Evolutionary conservation across 768 basidiomycete species (phyloP).

Genomic region (Rhizopogon vesiculosus): DNA sequence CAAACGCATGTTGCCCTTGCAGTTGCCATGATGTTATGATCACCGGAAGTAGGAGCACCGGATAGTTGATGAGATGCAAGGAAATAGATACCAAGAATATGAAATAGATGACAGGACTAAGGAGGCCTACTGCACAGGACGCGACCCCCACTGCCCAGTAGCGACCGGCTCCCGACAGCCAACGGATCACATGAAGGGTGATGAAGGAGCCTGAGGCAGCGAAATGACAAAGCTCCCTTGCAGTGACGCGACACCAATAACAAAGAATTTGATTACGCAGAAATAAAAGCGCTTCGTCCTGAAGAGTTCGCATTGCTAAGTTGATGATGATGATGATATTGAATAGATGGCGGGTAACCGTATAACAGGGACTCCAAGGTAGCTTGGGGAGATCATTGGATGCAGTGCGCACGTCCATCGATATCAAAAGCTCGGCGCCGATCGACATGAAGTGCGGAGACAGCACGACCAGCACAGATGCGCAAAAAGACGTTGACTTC

Average conservation of each 20-base stretch:
- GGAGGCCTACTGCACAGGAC: too few relatives aligned
- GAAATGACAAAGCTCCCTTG: background rate
- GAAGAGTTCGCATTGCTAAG: background rate
- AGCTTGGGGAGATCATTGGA: background rate
- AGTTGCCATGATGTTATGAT: constrained; percentile 1
- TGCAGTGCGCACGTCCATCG: background rate
- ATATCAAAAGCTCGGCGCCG: background rate
- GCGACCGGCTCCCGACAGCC: background rate
- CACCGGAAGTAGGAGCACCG: background rate
- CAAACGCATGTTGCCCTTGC: constrained; percentile 1
- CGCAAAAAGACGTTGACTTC: background rate
- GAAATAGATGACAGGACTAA: background rate
- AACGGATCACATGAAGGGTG: background rate
- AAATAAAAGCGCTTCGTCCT: background rate
- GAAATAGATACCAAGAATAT: background rate
- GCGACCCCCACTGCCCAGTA: background rate
- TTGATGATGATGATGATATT: background rate
- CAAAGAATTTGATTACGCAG: background rate
- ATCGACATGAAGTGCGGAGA: background rate
- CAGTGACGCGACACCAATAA: too few relatives aligned
- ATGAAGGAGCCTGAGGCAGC: background rate
- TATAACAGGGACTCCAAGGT: background rate
- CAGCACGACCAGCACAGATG: background rate
- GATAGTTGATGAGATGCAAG: background rate
- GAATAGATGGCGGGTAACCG: background rate